phyloP scores from a whole-genome alignment of 2,329 filamentous ascomycete genomes.

The Cercospora sp. region DNA sequence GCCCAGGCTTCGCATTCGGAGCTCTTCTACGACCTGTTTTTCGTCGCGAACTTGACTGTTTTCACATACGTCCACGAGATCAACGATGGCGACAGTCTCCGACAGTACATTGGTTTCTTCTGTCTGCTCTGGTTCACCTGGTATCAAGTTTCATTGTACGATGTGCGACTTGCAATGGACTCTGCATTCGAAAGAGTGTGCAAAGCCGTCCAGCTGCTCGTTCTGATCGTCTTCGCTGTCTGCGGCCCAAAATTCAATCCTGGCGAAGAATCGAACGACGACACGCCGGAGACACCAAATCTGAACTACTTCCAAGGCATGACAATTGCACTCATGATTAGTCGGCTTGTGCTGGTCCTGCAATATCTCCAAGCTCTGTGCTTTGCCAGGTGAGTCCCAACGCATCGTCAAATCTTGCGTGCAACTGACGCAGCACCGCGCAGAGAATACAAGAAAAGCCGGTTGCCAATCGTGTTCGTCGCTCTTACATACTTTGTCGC shows the following conservation, averaged over 20 bases:
- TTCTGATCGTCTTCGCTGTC: slow-evolving; percentile 66
- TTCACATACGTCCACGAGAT: slow-evolving; percentile 60
- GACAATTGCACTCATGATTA: slow-evolving; percentile 43
- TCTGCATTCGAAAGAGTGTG: slow-evolving; percentile 62
- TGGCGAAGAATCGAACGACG: slow-evolving; percentile 43
- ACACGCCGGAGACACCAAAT: slow-evolving; percentile 42
- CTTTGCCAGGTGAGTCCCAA: slow-evolving; percentile 31
- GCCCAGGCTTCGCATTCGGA: slow-evolving; percentile 56
- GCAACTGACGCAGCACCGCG: background rate
- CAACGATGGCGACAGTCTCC: slow-evolving; percentile 48
- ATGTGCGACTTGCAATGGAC: slow-evolving; percentile 66
- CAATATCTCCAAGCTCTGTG: slow-evolving; percentile 44
- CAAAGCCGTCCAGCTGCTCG: slow-evolving; percentile 61
- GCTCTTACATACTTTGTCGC: slow-evolving; percentile 40
- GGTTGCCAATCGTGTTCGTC: slow-evolving; percentile 39
- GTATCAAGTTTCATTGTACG: slow-evolving; percentile 64
- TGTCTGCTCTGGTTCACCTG: slow-evolving; percentile 65
- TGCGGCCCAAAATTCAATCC: slow-evolving; percentile 50
- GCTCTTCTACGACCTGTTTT: slow-evolving; percentile 62
- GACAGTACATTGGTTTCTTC: slow-evolving; percentile 56
- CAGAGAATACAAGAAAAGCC: slow-evolving; percentile 35
- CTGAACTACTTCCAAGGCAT: slow-evolving; percentile 43
- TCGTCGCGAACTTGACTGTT: slow-evolving; percentile 66
- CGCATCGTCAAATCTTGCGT: background rate
- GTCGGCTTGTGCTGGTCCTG: slow-evolving; percentile 39